These are phyloP conservation scores for Arthrobotrys entomopaga DNA, from an alignment of 2,329 filamentous ascomycete genomes.

Conservation along the genomic window DNA sequence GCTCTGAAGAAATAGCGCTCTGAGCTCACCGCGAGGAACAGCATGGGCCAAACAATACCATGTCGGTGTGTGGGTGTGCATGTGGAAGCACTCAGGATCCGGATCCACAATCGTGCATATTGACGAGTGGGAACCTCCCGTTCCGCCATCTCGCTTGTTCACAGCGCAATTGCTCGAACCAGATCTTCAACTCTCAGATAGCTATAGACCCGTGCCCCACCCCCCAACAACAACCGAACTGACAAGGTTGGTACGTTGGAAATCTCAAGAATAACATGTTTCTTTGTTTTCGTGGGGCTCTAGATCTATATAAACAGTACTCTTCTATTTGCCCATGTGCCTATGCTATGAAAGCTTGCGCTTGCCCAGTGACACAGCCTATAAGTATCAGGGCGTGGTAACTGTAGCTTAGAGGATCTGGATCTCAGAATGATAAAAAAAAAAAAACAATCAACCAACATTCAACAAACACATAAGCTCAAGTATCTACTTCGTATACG, in stretches of 20 bases:
- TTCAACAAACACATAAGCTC: neutral
- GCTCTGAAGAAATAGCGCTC: too few species aligned
- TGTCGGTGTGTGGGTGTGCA: too few species aligned
- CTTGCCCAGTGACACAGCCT: conserved; percentile 14
- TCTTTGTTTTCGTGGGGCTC: conserved; percentile 1
- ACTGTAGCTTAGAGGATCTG: neutral
- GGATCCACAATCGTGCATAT: neutral
- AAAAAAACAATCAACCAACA: neutral
- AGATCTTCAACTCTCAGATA: neutral
- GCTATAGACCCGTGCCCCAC: neutral
- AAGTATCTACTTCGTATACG: too few species aligned
- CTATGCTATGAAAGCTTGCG: too few species aligned
- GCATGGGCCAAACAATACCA: too few species aligned
- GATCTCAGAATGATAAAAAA: too few species aligned
- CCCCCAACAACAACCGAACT: neutral
- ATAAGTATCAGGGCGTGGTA: conserved; percentile 4
- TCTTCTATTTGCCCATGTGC: too few species aligned
- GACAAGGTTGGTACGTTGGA: too few species aligned
- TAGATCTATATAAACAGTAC: neutral
- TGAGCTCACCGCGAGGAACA: too few species aligned
- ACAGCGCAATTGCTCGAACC: conserved; percentile 5
- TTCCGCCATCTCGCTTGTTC: conserved; percentile 3
- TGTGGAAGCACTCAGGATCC: too few species aligned
- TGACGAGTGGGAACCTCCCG: conserved; percentile 7
- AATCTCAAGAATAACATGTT: too few species aligned